Evolutionary conservation across 495 filamentous ascomycete genomes (phyloP), one percentile per base, ranked within the genome.

Genomic region (Podospora anserina): DNA sequence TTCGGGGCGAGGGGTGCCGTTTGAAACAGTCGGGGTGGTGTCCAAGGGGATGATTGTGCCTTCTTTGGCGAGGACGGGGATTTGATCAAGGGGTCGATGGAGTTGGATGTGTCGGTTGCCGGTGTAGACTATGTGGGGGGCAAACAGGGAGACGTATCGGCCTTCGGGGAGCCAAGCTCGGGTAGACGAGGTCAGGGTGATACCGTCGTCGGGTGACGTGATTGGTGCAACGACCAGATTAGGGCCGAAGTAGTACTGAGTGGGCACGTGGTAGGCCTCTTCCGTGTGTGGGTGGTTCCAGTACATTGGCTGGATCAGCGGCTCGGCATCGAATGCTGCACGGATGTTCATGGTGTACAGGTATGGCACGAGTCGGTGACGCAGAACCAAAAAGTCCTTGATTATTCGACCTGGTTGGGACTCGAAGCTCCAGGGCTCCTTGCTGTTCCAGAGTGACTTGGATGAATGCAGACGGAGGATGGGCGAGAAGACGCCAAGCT

Each of bases 301-400:
- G 77, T 89, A 89, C 81, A 89, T 81, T 19, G 86, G 87, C 74
- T 83, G 81, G 5, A 87, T 70, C 1, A 89, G 72, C 0, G 85
- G 86, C 55, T 83, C 78, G 60, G 78, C 74, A 3, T 84, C 76
- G 15, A 76, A 71, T 4, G 77, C 72, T 1, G 78, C 78, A 39
- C 76, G 74, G 4, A 82, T 77, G 72, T 86, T 88, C 80, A 84
- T 84, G 11, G 83, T 83, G 75, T 87, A 87, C 18, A 88, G 77
- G 69, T 83, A 89, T 0, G 87, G 87, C 30, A 88, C 77, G 16
- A 89, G 74, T 44, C 80, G 75, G 68, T 89, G 86, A 15, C 87
- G 77, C 18, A 87, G 70, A 5, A 78, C 68, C 15, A 89, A 73
- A 66, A 79, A 84, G 0, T 80, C 62, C 30, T 79, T 78, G 78